Evolutionary conservation across 768 basidiomycete species (phyloP), one percentile per base, ranked within the genome.

Genomic region (Phylloporus arenicola): DNA sequence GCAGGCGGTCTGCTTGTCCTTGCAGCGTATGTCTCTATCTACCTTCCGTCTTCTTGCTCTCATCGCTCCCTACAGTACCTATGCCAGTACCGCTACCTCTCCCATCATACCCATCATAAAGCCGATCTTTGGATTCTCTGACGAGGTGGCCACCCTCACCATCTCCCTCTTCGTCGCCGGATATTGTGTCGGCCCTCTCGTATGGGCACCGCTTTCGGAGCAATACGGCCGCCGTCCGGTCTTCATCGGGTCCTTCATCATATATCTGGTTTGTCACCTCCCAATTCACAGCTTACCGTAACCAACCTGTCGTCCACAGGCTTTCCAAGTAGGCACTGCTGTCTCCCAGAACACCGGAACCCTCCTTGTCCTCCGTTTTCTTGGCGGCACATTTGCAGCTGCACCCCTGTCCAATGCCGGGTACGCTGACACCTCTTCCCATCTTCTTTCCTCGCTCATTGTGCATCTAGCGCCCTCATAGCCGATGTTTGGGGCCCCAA

Each of bases 351-450:
- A 86, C 64, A 79, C 80, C 2, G 74, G 72, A 7, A 77, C 82
- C 4, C 63, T 90, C n/a, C 71, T 91, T 12, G 59, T 84, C 16
- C 80, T 86, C 56, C 78, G 88, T 19, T 84, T 88, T 62, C 62
- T 88, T n/a, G 78, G 80, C 2, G 87, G 88, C 12, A 70, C 72
- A 2, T 88, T 86, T 56, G 85, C 86, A 17, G 77, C 83, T 16
- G 76, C 81, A 25, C 87, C 86, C 1, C 58, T 87, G 40, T 78
- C 85, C 6, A 86, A 86, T 67, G 77, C 80, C 50, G 86, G 83
- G 81, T 83, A 59, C 11, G 71, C 3, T 64, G 17, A 16, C 19
- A 22, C 8, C 19, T 16, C 17, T 13, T 25, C 24, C 12, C 4
- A 11, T 50, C 3, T 13, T n/a, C 24, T 43, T 30, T 48, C 9